Conservation (phyloP, 208 protist species). For the Chromosphaera perkinsii region DNA sequence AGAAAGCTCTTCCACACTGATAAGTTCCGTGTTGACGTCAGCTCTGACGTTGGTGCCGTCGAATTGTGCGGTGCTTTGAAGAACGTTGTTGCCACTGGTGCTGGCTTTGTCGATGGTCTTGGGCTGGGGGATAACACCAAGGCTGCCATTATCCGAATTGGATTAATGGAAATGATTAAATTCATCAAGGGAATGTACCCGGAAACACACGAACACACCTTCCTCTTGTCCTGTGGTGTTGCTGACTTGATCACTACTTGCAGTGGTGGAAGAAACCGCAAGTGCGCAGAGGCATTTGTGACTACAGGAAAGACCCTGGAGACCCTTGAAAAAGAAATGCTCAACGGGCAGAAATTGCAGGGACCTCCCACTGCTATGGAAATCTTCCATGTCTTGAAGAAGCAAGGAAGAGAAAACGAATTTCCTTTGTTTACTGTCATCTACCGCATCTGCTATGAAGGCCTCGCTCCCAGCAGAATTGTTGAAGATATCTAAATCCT, state of each 20-base stretch:
- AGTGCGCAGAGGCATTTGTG: conserved; percentile 51
- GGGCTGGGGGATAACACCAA: conserved; percentile 51
- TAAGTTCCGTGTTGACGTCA: conserved; percentile 41
- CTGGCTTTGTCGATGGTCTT: conserved; percentile 53
- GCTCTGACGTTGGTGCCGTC: conserved; percentile 46
- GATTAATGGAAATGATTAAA: conserved; percentile 47
- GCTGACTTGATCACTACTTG: conserved; percentile 59
- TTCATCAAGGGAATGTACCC: conserved; percentile 37
- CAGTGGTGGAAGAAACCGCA: conserved; percentile 54
- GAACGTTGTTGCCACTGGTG: conserved; percentile 56
- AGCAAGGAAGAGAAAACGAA: too few species aligned
- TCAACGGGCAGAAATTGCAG: conserved; percentile 62
- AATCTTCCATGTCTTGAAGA: conserved; percentile 44
- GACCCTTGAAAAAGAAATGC: conserved; percentile 50
- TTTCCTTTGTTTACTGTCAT: too few species aligned
- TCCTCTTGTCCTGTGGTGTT: conserved; percentile 53
- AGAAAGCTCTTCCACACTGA: conserved; percentile 36
- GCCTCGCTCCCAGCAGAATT: too few species aligned
- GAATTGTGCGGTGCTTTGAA: conserved; percentile 61
- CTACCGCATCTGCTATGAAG: too few species aligned
- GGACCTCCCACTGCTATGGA: conserved; percentile 56
- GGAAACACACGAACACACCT: conserved; percentile 18
- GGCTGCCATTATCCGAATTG: conserved; percentile 59
- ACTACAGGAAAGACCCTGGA: conserved; percentile 37
- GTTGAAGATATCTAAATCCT: too few species aligned